These are phyloP conservation scores for Auriscalpium vulgare DNA, from an alignment of 768 basidiomycete species.

Conservation along the genomic window DNA sequence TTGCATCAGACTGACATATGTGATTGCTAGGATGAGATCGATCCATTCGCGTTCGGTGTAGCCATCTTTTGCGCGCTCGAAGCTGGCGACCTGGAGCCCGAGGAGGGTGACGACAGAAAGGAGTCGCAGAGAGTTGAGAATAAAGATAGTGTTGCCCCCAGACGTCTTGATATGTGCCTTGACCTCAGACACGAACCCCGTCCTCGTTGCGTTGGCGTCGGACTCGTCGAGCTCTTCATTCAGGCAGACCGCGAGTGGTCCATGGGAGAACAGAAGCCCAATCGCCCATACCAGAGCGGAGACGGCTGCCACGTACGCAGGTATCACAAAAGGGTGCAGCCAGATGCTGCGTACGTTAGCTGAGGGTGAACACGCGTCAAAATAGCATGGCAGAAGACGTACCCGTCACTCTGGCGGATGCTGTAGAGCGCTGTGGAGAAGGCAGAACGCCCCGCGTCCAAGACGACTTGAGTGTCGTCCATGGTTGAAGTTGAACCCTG, in stretches of 20 bases:
- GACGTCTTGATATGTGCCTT: conserved; percentile 30
- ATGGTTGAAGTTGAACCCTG: not conserved
- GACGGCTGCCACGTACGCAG: not conserved
- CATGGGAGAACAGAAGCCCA: not conserved
- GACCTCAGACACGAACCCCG: conserved; percentile 8
- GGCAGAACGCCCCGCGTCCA: not conserved
- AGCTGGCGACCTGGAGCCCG: conserved; percentile 37
- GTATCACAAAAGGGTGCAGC: not conserved
- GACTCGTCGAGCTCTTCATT: not conserved
- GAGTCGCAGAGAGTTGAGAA: conserved; percentile 38
- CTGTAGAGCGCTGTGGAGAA: not conserved
- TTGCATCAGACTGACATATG: not conserved
- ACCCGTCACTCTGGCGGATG: not conserved
- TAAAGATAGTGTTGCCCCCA: conserved; percentile 41
- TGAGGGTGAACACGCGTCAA: not conserved
- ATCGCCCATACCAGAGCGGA: not conserved
- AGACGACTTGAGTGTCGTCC: not conserved
- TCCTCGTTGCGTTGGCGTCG: not conserved
- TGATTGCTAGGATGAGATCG: conserved; percentile 1
- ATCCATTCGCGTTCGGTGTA: conserved; percentile 10
- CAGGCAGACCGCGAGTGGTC: not conserved
- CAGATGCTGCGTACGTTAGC: not conserved
- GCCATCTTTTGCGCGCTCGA: conserved; percentile 26
- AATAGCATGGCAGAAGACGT: not conserved
- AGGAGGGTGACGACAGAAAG: conserved; percentile 40